phyloP scores from a whole-genome alignment of 2,329 filamentous ascomycete species.

The Ophiostoma himal-ulmi region DNA sequence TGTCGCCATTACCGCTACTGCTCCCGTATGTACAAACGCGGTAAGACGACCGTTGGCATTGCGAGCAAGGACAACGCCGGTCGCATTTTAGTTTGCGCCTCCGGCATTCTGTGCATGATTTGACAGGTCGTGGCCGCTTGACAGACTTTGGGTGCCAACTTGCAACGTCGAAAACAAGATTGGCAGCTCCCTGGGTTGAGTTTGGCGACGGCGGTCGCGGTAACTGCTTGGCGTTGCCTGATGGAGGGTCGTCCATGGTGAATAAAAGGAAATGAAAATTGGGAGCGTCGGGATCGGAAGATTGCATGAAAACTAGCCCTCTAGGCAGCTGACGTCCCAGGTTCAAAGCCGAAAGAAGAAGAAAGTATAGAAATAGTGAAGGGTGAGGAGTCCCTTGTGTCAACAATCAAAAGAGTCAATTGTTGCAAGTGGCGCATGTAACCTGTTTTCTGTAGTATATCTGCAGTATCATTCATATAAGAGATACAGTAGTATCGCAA shows the following conservation, averaged over 20 bases:
- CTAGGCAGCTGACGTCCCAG: neutral
- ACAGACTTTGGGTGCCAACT: conserved; percentile 35
- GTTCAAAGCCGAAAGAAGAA: neutral
- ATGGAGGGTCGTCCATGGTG: conserved; percentile 17
- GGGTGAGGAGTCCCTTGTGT: neutral
- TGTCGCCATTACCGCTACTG: conserved; percentile 41
- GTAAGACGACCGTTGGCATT: conserved; percentile 50
- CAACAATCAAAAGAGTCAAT: neutral
- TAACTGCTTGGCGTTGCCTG: conserved; percentile 1
- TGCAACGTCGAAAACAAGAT: conserved; percentile 26
- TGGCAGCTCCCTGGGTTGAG: conserved; percentile 15
- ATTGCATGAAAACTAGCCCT: conserved; percentile 12
- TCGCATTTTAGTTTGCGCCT: conserved; percentile 55
- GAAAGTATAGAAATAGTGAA: neutral
- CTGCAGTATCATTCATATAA: neutral
- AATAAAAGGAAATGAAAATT: conserved; percentile 13
- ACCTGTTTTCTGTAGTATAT: neutral
- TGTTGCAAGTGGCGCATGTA: neutral
- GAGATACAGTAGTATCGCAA: conserved; percentile 6
- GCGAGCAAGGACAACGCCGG: conserved; percentile 50
- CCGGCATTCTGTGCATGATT: conserved; percentile 52
- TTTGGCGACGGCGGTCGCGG: conserved; percentile 15
- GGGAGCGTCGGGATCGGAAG: conserved; percentile 6
- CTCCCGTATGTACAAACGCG: conserved; percentile 47
- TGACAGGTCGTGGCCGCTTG: conserved; percentile 50